These are phyloP conservation scores for Epichloe hybrida DNA, from an alignment of 2,329 filamentous ascomycete species.

Conservation along the genomic window DNA sequence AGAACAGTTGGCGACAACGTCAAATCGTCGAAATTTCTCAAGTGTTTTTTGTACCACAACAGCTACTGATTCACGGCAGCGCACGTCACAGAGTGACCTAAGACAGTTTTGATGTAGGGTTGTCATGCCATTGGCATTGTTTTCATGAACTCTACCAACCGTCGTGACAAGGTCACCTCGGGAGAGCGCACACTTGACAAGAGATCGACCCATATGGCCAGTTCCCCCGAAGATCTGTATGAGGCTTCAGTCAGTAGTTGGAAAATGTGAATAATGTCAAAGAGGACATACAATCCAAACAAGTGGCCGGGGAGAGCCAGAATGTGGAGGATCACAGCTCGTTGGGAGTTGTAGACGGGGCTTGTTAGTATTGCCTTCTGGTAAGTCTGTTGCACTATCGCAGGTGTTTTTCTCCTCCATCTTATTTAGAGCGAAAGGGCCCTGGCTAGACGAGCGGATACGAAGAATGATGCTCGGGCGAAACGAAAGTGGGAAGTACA, in stretches of 20 bases:
- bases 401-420: slow-evolving; percentile 8
- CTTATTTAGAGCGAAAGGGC: background rate
- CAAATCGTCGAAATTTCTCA: slow-evolving; percentile 64
- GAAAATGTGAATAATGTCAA: background rate
- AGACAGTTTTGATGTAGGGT: slow-evolving; percentile 60
- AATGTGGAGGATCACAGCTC: slow-evolving; percentile 73
- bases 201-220: slow-evolving; percentile 88
- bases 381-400: slow-evolving; percentile 7
- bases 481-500: too few relatives aligned
- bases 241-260: slow-evolving; percentile 1
- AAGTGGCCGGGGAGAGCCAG: slow-evolving; percentile 57
- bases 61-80: slow-evolving; percentile 64
- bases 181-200: slow-evolving; percentile 68
- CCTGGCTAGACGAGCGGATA: background rate
- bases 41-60: slow-evolving; percentile 58
- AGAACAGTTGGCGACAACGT: slow-evolving; percentile 85
- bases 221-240: slow-evolving; percentile 84
- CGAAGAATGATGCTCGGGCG: background rate
- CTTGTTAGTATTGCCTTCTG: slow-evolving; percentile 14
- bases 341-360: slow-evolving; percentile 46
- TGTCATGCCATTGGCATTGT: slow-evolving; percentile 57
- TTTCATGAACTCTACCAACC: slow-evolving; percentile 73
- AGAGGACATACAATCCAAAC: slow-evolving; percentile 57
- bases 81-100: slow-evolving; percentile 79
- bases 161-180: slow-evolving; percentile 76